Conservation (phyloP, 257 asterid genomes). For the Nicotiana sylvestris region DNA sequence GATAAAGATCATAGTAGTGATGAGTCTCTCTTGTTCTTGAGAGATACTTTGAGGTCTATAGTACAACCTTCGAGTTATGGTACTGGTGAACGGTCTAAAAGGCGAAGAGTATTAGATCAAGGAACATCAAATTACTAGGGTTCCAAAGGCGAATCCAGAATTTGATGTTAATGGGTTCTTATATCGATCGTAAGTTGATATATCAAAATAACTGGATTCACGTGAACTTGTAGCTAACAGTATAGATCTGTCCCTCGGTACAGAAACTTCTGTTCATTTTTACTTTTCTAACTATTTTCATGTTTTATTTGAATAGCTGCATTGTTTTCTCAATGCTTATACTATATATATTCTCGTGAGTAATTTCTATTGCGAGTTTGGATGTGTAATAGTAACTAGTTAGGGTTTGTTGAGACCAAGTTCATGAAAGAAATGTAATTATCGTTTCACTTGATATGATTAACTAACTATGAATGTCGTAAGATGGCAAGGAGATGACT, state of each 20-base stretch:
- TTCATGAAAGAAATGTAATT: neutral
- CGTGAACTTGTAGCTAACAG: too few species aligned
- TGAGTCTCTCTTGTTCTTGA: constrained; percentile 33
- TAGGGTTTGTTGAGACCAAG: neutral
- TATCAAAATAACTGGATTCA: too few species aligned
- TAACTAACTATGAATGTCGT: neutral
- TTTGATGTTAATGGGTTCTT: too few species aligned
- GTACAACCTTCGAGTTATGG: constrained; percentile 28
- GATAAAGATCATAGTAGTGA: constrained; percentile 37
- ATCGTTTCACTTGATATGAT: neutral
- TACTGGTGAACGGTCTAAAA: constrained; percentile 37
- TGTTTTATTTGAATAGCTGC: neutral
- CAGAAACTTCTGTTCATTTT: too few species aligned
- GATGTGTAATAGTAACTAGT: constrained; percentile 6
- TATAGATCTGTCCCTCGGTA: too few species aligned
- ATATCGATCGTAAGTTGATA: too few species aligned
- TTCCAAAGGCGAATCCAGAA: too few species aligned
- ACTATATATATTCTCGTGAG: neutral
- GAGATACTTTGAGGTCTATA: constrained; percentile 45
- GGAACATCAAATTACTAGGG: constrained; percentile 9
- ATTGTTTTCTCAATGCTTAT: neutral
- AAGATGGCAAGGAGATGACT: neutral
- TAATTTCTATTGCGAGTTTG: neutral
- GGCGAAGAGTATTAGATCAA: constrained; percentile 39
- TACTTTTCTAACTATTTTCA: neutral